A percentile compares a stretch with the other conserved stretches of the same genome.
Evolutionary conservation across 1,284 basidiomycete genomes (phyloP).

Genomic region (Porodaedalea pini): DNA sequence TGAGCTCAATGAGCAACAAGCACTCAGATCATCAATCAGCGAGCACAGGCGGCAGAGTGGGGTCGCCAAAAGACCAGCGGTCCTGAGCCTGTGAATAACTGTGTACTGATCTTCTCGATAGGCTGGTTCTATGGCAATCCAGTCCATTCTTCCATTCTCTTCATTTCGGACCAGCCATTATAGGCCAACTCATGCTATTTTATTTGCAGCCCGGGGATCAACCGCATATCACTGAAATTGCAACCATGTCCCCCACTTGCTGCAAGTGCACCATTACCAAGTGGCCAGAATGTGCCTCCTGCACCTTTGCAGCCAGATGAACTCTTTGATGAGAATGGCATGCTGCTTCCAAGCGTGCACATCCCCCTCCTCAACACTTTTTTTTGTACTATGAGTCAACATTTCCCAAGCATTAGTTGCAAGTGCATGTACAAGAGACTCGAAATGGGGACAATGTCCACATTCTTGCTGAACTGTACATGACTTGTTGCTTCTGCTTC

Average conservation of each 20-base stretch:
- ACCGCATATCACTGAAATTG: slow-evolving; percentile 39
- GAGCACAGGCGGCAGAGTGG: background rate
- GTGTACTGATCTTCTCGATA: slow-evolving; percentile 16
- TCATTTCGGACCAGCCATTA: background rate
- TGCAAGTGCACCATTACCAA: slow-evolving; percentile 25
- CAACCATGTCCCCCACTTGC: slow-evolving; percentile 25
- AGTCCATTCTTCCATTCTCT: slow-evolving; percentile 15
- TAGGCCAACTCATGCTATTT: slow-evolving; percentile 23
- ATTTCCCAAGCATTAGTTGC: slow-evolving; percentile 36
- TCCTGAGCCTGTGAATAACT: background rate
- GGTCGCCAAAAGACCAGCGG: background rate
- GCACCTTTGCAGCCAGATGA: slow-evolving; percentile 25
- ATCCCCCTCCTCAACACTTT: slow-evolving; percentile 36
- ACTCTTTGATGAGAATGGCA: slow-evolving; percentile 33
- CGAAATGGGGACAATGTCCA: slow-evolving; percentile 38
- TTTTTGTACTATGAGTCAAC: slow-evolving; percentile 34
- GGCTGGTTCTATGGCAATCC: slow-evolving; percentile 34
- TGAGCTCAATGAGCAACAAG: background rate
- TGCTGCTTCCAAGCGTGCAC: slow-evolving; percentile 34
- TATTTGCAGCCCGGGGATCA: slow-evolving; percentile 35
- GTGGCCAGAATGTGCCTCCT: slow-evolving; percentile 21
- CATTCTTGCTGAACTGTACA: slow-evolving; percentile 35
- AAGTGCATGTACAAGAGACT: slow-evolving; percentile 35
- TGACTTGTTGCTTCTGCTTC: background rate
- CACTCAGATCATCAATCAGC: background rate